Base-by-base conservation (phyloP, 2,329 filamentous ascomycete species). In the Fusarium verticillioides region DNA sequence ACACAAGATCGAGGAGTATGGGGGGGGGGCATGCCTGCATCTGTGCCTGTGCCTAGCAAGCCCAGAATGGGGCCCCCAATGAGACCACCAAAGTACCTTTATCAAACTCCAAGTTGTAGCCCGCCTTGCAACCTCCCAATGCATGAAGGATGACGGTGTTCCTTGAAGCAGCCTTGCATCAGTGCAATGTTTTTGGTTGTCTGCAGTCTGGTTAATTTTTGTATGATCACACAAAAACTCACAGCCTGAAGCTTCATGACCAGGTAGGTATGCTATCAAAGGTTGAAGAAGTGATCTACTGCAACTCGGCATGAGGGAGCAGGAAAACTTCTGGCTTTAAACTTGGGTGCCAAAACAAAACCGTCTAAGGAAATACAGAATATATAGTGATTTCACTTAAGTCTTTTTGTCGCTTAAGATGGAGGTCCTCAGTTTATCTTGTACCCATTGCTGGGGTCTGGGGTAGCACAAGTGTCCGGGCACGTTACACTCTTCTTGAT, bases 1-100 rank as follows among this genome's bases (percentile, higher is more conserved):
- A 65, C 56, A 72, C 46, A 58, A 72, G 59, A 60, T 72, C 66
- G 53, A 58, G 44, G 70, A 54, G 54, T 60, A 74, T 71, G 58
- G 53, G 69, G 69, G 69, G 53, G 69, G 69, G 69, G 68, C 30
- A 53, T 43, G 65, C 47, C 65, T 50, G 42, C 34, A 46, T 53
- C 57, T 69, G 49, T 59, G 58, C 23, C 58, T 64, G 44, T 47
- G 39, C 47, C 63, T 65, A 61, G 66, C 70, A 66, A 47, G 62
- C 28, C 62, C 61, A 39, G 40, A 65, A 70, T 58, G 70, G 70
- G 58, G 66, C 39, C 30, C 60, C 70, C 49, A 63, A 63, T 74
- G 70, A 67, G 58, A 73, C 53, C 57, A 71, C 61, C 67, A 52
- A 52, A 52, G 21, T 32, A 39, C 19, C 37, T 21, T 19, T 21